These are phyloP conservation scores for Drosera capensis DNA, from an alignment of 148 eudicot genomes.

Conservation along the genomic window DNA sequence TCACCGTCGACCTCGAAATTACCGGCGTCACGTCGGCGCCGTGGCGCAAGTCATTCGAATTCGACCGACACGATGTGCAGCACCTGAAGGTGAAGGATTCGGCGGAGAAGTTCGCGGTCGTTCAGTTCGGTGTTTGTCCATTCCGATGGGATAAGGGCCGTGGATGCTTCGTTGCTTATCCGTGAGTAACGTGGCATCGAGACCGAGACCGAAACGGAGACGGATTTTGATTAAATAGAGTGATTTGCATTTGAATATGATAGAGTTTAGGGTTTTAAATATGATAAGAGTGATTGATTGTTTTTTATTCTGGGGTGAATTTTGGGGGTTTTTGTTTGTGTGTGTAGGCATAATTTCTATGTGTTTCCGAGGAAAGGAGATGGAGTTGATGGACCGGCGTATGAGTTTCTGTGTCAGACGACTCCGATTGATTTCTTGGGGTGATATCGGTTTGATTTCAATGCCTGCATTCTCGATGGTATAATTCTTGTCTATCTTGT, in stretches of 20 bases:
- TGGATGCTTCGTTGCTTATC: constrained; percentile 58
- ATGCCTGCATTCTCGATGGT: constrained; percentile 81
- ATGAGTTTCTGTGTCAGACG: constrained; percentile 91
- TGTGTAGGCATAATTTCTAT: constrained; percentile 91
- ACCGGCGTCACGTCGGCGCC: constrained; percentile 81
- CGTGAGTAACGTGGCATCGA: constrained; percentile 31
- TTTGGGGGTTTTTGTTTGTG: neutral
- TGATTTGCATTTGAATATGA: neutral
- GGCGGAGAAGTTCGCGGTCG: constrained; percentile 74
- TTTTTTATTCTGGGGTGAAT: neutral
- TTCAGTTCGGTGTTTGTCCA: constrained; percentile 95
- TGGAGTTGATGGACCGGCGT: constrained; percentile 30
- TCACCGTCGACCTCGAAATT: constrained; percentile 83
- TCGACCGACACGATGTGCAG: constrained; percentile 48
- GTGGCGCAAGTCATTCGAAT: constrained; percentile 74
- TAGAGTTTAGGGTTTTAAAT: neutral
- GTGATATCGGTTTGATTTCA: constrained; percentile 81
- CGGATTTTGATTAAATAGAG: too few species aligned
- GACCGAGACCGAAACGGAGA: too few species aligned
- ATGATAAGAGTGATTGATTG: neutral
- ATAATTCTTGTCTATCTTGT: constrained; percentile 5
- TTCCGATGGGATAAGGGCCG: constrained; percentile 59
- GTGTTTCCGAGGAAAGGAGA: constrained; percentile 84
- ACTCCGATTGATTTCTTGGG: constrained; percentile 78
- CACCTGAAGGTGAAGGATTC: constrained; percentile 79